Conservation (phyloP, 352 stramenopile genomes). For the Globisporangium spiculum region DNA sequence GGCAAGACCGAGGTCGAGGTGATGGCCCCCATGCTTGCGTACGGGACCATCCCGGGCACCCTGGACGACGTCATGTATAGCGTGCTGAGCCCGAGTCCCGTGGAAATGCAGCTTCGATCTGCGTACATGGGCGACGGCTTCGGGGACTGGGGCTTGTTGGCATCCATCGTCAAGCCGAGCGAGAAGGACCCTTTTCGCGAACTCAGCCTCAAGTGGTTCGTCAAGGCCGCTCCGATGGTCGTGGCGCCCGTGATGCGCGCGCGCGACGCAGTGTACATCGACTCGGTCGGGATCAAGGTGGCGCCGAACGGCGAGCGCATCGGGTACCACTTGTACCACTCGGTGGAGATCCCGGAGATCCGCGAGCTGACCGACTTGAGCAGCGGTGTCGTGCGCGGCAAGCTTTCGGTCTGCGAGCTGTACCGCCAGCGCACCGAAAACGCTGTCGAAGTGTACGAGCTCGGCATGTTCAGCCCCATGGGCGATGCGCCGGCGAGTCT, state of each 20-base stretch:
- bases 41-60: conserved; percentile 29
- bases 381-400: neutral
- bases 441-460: neutral
- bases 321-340: conserved; percentile 1
- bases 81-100: conserved; percentile 29
- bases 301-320: neutral
- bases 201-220: neutral
- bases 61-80: conserved; percentile 53
- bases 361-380: conserved; percentile 1
- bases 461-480: neutral
- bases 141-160: conserved; percentile 29
- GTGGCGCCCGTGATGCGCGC: neutral
- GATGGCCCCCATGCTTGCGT: conserved; percentile 19
- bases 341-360: neutral
- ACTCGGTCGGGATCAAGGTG: neutral
- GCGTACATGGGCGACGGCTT: conserved; percentile 50
- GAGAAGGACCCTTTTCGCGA: neutral
- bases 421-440: neutral
- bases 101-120: conserved; percentile 46
- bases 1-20: no score
- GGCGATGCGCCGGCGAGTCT: neutral
- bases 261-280: neutral
- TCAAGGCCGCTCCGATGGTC: no score
- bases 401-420: neutral
- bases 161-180: neutral